Conservation (phyloP, 1,284 basidiomycete species). For the Pisolithus thermaeus region DNA sequence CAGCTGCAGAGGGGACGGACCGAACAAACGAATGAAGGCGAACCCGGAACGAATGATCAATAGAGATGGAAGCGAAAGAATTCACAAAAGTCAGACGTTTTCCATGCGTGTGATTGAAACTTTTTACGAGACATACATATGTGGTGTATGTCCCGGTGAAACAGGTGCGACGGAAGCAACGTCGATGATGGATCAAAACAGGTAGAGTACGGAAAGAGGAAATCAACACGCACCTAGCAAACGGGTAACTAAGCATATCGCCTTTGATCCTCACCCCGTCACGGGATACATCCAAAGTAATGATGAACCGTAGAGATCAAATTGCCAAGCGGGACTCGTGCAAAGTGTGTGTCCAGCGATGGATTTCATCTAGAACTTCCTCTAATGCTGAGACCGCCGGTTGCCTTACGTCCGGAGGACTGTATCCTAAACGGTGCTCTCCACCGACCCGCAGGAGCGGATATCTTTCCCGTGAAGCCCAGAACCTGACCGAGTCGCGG, state of each 20-base stretch:
- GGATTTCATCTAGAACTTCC: conserved; percentile 15
- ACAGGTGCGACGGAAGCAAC: neutral
- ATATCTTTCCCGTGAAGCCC: neutral
- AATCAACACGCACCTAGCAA: neutral
- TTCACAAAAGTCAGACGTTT: neutral
- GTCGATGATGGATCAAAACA: neutral
- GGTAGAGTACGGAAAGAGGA: neutral
- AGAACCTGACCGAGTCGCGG: neutral
- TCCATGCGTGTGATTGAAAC: neutral
- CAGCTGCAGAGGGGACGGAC: conserved; percentile 3
- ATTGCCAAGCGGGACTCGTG: conserved; percentile 14
- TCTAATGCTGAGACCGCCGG: neutral
- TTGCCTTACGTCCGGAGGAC: neutral
- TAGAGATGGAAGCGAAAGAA: neutral
- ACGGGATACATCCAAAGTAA: conserved; percentile 9
- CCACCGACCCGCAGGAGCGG: neutral
- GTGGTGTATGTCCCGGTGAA: neutral
- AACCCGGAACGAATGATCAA: neutral
- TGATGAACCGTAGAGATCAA: conserved; percentile 4
- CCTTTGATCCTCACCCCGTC: conserved; percentile 15
- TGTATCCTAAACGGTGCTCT: neutral
- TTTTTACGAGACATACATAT: neutral
- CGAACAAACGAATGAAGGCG: neutral
- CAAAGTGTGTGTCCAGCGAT: conserved; percentile 23
- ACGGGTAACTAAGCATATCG: neutral